Evolutionary conservation across 176 grass and related monocot genomes (phyloP).

Genomic region (Oryza australiensis): DNA sequence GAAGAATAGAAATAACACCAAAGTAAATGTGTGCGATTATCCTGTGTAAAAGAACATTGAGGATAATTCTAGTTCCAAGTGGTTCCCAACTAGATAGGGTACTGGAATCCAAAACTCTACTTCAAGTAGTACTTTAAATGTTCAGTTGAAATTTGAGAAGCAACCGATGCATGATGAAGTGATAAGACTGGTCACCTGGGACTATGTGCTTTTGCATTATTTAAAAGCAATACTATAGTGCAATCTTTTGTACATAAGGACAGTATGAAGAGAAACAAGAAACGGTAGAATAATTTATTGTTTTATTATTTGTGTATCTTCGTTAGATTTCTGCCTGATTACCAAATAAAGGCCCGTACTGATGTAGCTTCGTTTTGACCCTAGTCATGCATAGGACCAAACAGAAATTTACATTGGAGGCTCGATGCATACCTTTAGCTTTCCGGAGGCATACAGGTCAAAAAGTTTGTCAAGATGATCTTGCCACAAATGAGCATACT

Average conservation of each 20-base stretch:
- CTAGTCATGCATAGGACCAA: neutral
- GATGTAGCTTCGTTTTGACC: neutral
- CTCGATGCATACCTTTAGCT: conserved; percentile 56
- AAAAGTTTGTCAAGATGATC: conserved; percentile 79
- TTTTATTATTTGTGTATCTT: neutral
- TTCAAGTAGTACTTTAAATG: neutral
- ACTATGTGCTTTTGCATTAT: neutral
- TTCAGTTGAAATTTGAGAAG: neutral
- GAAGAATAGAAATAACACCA: neutral
- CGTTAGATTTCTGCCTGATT: neutral
- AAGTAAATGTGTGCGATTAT: neutral
- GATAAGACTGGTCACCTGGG: neutral
- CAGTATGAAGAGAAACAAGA: neutral
- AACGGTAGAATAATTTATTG: neutral
- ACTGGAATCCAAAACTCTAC: neutral
- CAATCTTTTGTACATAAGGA: neutral
- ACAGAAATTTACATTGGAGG: neutral
- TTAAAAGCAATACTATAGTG: neutral
- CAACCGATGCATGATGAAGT: neutral
- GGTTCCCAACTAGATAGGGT: neutral
- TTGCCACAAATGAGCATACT: conserved; percentile 73
- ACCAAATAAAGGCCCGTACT: neutral
- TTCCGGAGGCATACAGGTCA: conserved; percentile 63
- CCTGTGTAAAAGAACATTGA: neutral
- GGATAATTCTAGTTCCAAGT: neutral